phyloP scores from a whole-genome alignment of 257 asterid genomes.

The Eustoma russellianum region DNA sequence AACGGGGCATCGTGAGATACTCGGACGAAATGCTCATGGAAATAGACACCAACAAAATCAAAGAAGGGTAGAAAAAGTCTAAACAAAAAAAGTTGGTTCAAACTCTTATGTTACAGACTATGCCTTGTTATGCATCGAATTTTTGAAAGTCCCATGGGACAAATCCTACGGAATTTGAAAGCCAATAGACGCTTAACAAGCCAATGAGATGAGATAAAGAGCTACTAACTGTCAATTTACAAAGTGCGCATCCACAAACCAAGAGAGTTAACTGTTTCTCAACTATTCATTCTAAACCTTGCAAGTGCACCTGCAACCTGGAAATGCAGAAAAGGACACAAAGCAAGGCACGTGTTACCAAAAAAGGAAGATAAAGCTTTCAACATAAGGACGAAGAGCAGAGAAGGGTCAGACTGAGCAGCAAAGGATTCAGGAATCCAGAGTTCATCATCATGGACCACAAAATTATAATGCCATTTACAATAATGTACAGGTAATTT shows the following conservation, averaged over 20 bases:
- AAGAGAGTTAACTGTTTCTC: slow-evolving; percentile 13
- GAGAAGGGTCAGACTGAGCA: too few relatives aligned
- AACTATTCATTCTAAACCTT: slow-evolving; percentile 2
- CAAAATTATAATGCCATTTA: too few relatives aligned
- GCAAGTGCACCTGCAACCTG: slow-evolving; percentile 6
- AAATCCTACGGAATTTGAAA: not conserved
- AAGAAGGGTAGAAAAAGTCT: too few relatives aligned
- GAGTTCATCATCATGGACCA: too few relatives aligned
- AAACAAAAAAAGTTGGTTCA: not conserved
- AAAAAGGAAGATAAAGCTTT: not conserved
- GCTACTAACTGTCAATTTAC: slow-evolving; percentile 16
- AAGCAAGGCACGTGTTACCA: not conserved
- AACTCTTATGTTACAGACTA: slow-evolving; percentile 4
- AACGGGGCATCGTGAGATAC: too few relatives aligned
- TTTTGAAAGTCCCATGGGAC: too few relatives aligned
- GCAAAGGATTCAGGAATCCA: too few relatives aligned
- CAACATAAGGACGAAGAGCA: not conserved
- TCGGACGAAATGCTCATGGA: too few relatives aligned
- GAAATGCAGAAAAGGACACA: slow-evolving; percentile 10
- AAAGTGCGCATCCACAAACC: slow-evolving; percentile 15
- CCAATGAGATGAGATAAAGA: slow-evolving; percentile 1
- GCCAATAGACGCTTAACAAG: slow-evolving; percentile 1
- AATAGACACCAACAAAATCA: too few relatives aligned
- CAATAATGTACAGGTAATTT: too few relatives aligned
- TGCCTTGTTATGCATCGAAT: too few relatives aligned